Evolutionary conservation across 306 rosid genomes (phyloP), one percentile per base, ranked within the genome.

Genomic region (Gynostemma pentaphyllum): DNA sequence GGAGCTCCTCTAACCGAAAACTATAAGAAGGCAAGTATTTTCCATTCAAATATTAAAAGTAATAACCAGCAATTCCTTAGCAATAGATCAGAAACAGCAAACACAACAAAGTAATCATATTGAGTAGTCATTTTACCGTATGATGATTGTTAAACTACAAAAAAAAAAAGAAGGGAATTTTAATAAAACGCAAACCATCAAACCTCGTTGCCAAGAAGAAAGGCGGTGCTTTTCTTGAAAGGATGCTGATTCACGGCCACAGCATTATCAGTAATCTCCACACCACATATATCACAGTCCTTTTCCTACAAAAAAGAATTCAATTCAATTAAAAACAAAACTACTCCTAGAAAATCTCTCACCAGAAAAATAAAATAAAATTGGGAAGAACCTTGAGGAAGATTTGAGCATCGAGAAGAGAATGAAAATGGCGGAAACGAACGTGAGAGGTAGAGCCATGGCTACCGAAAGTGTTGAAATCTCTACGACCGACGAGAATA

Each of bases 141-240:
- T 2, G 21, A n/a, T 6, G 21, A 14, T 5, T 24, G 13, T 28
- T 12, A 27, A 59, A 36, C 47, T 13, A 22, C 24, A 1, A n/a
- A 21, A 61, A 21, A 13, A 15, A 15, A 21, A 10, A 21, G 16
- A 47, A 21, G 52, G 9, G 30, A 49, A 13, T 48, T 21, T 9
- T 47, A 66, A 4, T 23, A 45, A 34, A 10, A 40, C 15, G 29
- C 14, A 67, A 29, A 24, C 16, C 29, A 54, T 22, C 53, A 10
- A 54, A 85, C 97, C 92, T 92, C 96, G 69, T 92, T 92, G 9
- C 96, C 99, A 19, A 92, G 94, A 39, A 92, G 81, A 67, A 92
- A 88, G 60, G 96, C 99, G 0, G 94, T 92, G 78, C 77, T 88
- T 68, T 70, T 86, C 28, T 68, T 82, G 73, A 92, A 92, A 74